A percentile compares a stretch with the other conserved stretches of the same genome.
phyloP scores from a whole-genome alignment of 1,284 basidiomycete genomes.

The Coniferiporia weirii region DNA sequence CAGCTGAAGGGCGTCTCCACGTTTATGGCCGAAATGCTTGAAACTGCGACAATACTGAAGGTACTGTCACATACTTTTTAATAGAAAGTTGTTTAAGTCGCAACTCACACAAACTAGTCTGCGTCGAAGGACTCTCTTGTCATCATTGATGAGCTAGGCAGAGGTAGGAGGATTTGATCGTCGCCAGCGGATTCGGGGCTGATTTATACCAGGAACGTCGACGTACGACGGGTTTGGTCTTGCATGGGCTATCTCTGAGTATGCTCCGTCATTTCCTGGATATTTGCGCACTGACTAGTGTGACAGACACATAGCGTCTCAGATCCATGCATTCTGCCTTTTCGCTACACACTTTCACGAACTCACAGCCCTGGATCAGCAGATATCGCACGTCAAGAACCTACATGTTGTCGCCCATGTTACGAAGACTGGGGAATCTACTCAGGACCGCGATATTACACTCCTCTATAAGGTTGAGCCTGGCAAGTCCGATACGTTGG shows the following conservation, averaged over 20 bases:
- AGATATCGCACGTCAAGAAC: constrained; percentile 87
- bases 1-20: constrained; percentile 98
- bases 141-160: constrained; percentile 96
- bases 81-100: constrained; percentile 2
- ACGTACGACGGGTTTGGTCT: constrained; percentile 99
- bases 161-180: constrained; percentile 47
- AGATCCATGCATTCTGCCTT: constrained; percentile 89
- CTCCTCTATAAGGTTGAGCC: constrained; percentile 93
- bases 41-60: constrained; percentile 93
- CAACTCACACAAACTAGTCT: constrained; percentile 44
- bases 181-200: too few species aligned
- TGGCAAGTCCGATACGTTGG: constrained; percentile 43
- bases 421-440: constrained; percentile 47
- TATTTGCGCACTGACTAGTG: background rate
- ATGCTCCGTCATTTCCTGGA: constrained; percentile 24
- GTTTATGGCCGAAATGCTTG: constrained; percentile 99
- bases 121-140: constrained; percentile 92
- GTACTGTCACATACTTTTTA: constrained; percentile 37
- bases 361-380: constrained; percentile 85
- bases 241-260: constrained; percentile 99
- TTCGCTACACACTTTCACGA: constrained; percentile 99
- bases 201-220: constrained; percentile 64
- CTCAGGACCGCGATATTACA: constrained; percentile 82
- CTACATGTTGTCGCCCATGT: constrained; percentile 96
- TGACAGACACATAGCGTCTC: constrained; percentile 81